These are phyloP conservation scores for Skeletonema grethae DNA, from an alignment of 108 stramenopile genomes.

Conservation along the genomic window DNA sequence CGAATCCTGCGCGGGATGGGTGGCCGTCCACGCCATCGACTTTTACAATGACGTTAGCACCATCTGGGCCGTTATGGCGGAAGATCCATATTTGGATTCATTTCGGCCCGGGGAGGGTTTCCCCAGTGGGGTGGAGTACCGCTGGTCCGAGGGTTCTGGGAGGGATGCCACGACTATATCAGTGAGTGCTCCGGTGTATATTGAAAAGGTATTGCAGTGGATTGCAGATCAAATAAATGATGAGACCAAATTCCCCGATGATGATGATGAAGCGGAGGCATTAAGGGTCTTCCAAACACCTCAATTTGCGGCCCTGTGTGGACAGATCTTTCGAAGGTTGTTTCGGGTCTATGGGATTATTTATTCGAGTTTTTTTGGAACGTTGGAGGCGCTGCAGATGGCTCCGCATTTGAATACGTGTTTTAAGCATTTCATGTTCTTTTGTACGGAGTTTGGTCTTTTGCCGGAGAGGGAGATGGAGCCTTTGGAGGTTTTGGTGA, in stretches of 20 bases:
- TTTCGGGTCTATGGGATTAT: slow-evolving; percentile 93
- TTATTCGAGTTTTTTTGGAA: slow-evolving; percentile 87
- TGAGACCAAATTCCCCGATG: slow-evolving; percentile 89
- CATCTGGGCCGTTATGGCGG: slow-evolving; percentile 91
- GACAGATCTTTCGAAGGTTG: slow-evolving; percentile 86
- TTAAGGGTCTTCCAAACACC: slow-evolving; percentile 87
- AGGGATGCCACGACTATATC: slow-evolving; percentile 61
- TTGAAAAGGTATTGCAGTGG: slow-evolving; percentile 88
- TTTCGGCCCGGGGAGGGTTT: slow-evolving; percentile 92
- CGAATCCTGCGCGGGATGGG: slow-evolving; percentile 92
- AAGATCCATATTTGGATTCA: slow-evolving; percentile 82
- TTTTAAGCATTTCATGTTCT: slow-evolving; percentile 94
- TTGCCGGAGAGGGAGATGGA: slow-evolving; percentile 91
- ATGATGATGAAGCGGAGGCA: slow-evolving; percentile 87
- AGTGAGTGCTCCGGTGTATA: slow-evolving; percentile 85
- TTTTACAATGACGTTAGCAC: slow-evolving; percentile 92
- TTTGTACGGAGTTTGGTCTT: slow-evolving; percentile 88
- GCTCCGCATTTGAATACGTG: slow-evolving; percentile 90
- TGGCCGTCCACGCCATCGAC: slow-evolving; percentile 90
- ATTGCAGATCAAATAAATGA: slow-evolving; percentile 91
- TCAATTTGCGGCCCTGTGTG: slow-evolving; percentile 85
- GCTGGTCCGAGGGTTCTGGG: slow-evolving; percentile 74
- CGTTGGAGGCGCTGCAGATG: slow-evolving; percentile 89
- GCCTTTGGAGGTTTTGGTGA: slow-evolving; percentile 87
- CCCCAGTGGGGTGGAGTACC: slow-evolving; percentile 88